Conservation (phyloP, 2,329 filamentous ascomycete genomes). For the Colletotrichum noveboracense region DNA sequence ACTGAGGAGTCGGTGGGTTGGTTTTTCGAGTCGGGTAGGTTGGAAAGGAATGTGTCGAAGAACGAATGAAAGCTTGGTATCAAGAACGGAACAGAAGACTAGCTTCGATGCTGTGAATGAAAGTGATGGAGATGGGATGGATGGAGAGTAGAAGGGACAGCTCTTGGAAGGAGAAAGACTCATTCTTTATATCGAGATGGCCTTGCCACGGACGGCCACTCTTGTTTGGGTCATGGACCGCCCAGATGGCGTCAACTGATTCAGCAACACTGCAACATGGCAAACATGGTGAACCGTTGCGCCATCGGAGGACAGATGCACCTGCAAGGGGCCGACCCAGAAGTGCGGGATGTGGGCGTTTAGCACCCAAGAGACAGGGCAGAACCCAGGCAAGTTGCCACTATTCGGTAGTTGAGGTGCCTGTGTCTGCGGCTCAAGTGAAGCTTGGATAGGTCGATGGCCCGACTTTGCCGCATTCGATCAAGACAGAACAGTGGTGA, state of each 20-base stretch:
- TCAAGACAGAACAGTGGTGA: background rate
- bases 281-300: background rate
- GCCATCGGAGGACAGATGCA: conserved; percentile 7
- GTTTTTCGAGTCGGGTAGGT: background rate
- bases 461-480: background rate
- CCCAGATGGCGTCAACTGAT: conserved; percentile 3
- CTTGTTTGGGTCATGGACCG: background rate
- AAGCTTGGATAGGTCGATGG: background rate
- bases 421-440: background rate
- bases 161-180: background rate
- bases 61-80: conserved; percentile 1
- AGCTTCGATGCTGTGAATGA: conserved; percentile 17
- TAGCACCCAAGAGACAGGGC: background rate
- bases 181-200: conserved; percentile 7
- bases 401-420: conserved; percentile 4
- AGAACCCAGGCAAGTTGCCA: background rate
- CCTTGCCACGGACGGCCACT: background rate
- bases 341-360: conserved; percentile 8
- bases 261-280: background rate
- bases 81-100: conserved; percentile 21
- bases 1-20: background rate
- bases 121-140: conserved; percentile 7
- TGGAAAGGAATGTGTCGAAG: background rate
- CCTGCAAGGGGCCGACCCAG: background rate
- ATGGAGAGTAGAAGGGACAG: background rate